Conservation (phyloP, 2,329 filamentous ascomycete genomes). For the Truncatella angustata region DNA sequence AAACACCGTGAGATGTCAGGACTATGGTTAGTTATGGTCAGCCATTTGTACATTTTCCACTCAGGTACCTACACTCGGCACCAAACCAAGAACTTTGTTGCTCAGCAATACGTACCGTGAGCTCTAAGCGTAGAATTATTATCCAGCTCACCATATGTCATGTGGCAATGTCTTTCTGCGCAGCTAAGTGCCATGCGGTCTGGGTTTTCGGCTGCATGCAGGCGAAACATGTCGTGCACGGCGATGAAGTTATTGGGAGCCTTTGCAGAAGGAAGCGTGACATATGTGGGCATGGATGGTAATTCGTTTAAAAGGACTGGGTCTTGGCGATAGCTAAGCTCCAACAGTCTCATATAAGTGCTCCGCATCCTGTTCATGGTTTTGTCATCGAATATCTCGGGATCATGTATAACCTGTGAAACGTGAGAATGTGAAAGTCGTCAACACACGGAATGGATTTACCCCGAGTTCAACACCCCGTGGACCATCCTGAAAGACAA, state of each 20-base stretch:
- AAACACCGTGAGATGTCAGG: background rate
- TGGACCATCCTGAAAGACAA: background rate
- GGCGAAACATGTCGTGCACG: background rate
- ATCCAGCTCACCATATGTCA: background rate
- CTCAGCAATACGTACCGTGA: background rate
- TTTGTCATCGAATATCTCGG: background rate
- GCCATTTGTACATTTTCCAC: too few relatives aligned
- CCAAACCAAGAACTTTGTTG: too few relatives aligned
- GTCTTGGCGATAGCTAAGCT: background rate
- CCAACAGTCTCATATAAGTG: background rate
- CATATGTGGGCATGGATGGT: background rate
- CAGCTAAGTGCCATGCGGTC: background rate
- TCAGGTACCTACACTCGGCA: too few relatives aligned
- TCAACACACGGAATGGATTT: background rate
- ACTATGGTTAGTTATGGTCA: background rate
- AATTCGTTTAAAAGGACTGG: background rate
- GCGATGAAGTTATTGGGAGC: background rate
- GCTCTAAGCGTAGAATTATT: background rate
- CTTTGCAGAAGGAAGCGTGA: background rate
- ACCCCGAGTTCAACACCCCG: background rate
- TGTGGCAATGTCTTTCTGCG: background rate
- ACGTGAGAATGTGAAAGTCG: background rate
- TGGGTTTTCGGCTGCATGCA: background rate
- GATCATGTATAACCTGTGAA: background rate
- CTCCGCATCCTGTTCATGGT: background rate